Base-by-base conservation (phyloP, 306 rosid genomes). In the Cicer arietinum region DNA sequence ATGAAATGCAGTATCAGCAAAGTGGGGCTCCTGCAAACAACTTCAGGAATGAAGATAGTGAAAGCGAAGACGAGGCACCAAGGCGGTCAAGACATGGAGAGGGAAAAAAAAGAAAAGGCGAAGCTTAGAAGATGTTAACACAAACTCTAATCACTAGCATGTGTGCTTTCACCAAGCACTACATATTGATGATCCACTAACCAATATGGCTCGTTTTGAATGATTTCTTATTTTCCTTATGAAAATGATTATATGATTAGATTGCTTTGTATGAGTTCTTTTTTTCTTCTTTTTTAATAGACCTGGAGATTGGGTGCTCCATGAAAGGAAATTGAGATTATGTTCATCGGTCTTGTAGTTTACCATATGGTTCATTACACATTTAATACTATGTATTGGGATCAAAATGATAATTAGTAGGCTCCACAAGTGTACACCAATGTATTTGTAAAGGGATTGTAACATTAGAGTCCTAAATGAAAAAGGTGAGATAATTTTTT, bases 51-150 rank as follows among this genome's bases (percentile, higher is more conserved):
- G 97, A 90, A 7, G 98, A 95, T 7, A 92, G 98, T 40, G 98
- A 90, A 74, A 92, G 99, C 35, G 99, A 95, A 84, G 98, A 95
- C 41, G 98, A 95, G 80, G 99, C 99, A 39, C 99, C 99, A 2
- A 86, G 99, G 65, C 86, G 99, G 72, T 95, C 99, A 1, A 90
- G 99, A 81, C 98, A 92, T 6, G 98, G 99, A 6, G 99, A 94
- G 73, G 97, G 97, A 18, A 90, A 86, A 91, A 86, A 90, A 85
- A 89, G 98, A 88, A 90, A 82, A 85, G 96, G 80, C 69, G 98
- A 76, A 85, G 85, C 85, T 25, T 73, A 0, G 96, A 89, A 85
- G 96, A 87, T 47, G 85, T 18, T 20, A 50, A 78, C 70, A 63
- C 89, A 39, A 79, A 71, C 71, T 86, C 90, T 60, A 88, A 79